Conservation (phyloP, 352 stramenopile species). For the Phytophthora europaea region DNA sequence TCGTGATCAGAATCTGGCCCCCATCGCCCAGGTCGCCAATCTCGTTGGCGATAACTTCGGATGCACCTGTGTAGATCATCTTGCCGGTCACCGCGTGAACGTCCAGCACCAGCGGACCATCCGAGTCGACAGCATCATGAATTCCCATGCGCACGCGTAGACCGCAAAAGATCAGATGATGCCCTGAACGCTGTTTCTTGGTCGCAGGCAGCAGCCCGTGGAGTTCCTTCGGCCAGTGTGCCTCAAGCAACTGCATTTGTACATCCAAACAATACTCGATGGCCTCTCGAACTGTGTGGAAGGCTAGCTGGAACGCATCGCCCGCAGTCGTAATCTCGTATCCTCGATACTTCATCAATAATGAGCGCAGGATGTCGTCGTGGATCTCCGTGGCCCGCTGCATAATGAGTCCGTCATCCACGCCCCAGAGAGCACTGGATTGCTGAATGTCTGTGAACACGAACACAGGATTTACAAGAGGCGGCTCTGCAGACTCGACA, state of each 20-base stretch:
- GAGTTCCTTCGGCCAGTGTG: constrained; percentile 60
- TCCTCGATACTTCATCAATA: constrained; percentile 59
- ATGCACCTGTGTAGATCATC: constrained; percentile 66
- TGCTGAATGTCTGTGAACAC: constrained; percentile 77
- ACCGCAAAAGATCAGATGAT: constrained; percentile 54
- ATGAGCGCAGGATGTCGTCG: constrained; percentile 58
- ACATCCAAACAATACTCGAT: constrained; percentile 71
- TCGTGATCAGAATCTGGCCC: constrained; percentile 66
- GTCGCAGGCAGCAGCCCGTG: constrained; percentile 51
- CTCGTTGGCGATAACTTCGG: constrained; percentile 62
- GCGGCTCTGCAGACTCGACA: constrained; percentile 44
- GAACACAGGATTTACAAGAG: constrained; percentile 63
- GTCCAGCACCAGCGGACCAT: constrained; percentile 49
- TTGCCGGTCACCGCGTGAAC: constrained; percentile 64
- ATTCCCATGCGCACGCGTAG: constrained; percentile 74
- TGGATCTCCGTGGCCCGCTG: constrained; percentile 61
- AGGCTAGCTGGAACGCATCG: constrained; percentile 68
- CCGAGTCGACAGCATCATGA: constrained; percentile 49
- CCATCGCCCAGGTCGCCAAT: constrained; percentile 64
- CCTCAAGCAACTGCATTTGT: constrained; percentile 57
- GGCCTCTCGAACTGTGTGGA: constrained; percentile 64
- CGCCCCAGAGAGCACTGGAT: constrained; percentile 62
- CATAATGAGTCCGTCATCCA: constrained; percentile 56
- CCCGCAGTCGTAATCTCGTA: constrained; percentile 74
- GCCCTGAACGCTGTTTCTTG: constrained; percentile 41